Evolutionary conservation across 1,284 basidiomycete genomes (phyloP), one percentile per base, ranked within the genome.

Genomic region (Trichosporon sp.): DNA sequence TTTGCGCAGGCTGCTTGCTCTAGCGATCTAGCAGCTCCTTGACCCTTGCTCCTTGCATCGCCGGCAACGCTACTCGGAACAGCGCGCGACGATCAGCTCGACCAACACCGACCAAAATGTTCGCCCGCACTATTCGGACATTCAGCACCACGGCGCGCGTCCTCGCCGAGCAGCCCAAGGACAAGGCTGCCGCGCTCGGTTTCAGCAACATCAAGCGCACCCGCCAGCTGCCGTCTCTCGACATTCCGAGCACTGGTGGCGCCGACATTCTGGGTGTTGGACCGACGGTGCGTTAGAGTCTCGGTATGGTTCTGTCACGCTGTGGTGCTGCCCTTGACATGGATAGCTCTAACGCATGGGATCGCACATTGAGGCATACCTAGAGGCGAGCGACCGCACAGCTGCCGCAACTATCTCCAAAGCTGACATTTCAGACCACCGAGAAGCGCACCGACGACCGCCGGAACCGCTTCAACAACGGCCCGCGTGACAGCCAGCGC

Each of bases 151-250:
- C 65, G 36, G 54, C 60, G 44, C 33, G 27, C 9, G 27, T 31
- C 27, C 36, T 61, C 46, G 37, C 58, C 23, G 60, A 44, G 37
- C 32, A n/a, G 7, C 16, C 40, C 32, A 44, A 44, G 40, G 25
- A 32, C 9, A 19, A 4, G 9, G 37, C 56, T 33, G 16, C 19
- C 10, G 29, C 33, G 21, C 60, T 62, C 46, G 60, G 64, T 21
- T 62, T 65, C 46, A 36, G 52, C 32, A 25, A 19, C 58, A 16
- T 37, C 31, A 44, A 57, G 49, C 65, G 65, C 58, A 27, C 27
- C 25, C 65, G 65, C 27, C 25, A 25, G 5, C 62, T 67, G 11
- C 65, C 65, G 4, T 19, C 59, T 9, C 52, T 67, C 54, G 34
- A 21, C 7, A 25, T 67, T 9, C 34, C 58, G 11, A 7, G 4